phyloP scores from a whole-genome alignment of 148 eudicot genomes.

The Drosera capensis region DNA sequence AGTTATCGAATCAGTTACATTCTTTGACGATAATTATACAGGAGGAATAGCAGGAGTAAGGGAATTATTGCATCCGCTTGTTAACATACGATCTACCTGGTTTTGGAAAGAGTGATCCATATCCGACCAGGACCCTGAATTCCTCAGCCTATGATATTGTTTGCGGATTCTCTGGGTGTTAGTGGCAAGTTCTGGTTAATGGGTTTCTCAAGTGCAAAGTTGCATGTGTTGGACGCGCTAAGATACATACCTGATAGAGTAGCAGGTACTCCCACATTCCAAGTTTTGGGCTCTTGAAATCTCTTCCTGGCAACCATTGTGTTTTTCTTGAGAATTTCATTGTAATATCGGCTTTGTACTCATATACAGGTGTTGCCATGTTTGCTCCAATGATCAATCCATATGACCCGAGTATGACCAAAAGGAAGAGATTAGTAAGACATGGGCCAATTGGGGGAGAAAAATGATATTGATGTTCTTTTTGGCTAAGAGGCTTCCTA shows the following conservation, averaged over 20 bases:
- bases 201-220: slow-evolving; percentile 70
- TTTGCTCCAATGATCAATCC: slow-evolving; percentile 84
- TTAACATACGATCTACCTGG: slow-evolving; percentile 90
- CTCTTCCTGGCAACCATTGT: background rate
- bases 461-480: slow-evolving; percentile 56
- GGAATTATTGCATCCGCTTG: slow-evolving; percentile 43
- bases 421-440: slow-evolving; percentile 60
- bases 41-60: slow-evolving; percentile 68
- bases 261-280: no score
- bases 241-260: slow-evolving; percentile 52
- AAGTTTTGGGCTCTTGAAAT: no score
- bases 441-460: slow-evolving; percentile 72
- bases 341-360: background rate
- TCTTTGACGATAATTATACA: background rate
- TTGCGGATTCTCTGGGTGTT: slow-evolving; percentile 46
- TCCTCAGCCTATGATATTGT: slow-evolving; percentile 75
- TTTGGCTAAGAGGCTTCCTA: slow-evolving; percentile 61
- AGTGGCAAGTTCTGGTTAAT: slow-evolving; percentile 70
- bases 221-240: slow-evolving; percentile 90
- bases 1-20: no score
- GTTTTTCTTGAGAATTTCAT: slow-evolving; percentile 2
- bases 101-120: slow-evolving; percentile 91
- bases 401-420: slow-evolving; percentile 72
- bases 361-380: slow-evolving; percentile 59
- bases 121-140: slow-evolving; percentile 54